Evolutionary conservation across 768 basidiomycete genomes (phyloP).

Genomic region (Leccinum olivaceopallidum): DNA sequence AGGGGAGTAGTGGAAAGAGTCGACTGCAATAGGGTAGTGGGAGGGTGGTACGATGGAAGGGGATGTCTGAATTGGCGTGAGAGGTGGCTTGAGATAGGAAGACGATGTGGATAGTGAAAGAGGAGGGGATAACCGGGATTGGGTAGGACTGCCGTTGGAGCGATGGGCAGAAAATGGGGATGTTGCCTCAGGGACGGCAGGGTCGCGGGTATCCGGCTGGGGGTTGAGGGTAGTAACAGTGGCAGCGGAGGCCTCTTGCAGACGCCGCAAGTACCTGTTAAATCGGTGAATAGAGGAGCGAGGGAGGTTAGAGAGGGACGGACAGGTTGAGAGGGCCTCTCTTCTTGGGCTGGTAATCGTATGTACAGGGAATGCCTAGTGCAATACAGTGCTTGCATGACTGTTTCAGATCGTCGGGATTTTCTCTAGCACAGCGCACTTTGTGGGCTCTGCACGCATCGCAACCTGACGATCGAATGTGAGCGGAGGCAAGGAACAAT

Average conservation of each 20-base stretch:
- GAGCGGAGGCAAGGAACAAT: slow-evolving; percentile 14
- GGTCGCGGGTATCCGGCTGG: slow-evolving; percentile 34
- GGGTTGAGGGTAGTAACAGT: slow-evolving; percentile 40
- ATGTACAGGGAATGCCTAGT: slow-evolving; percentile 82
- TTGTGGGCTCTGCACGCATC: slow-evolving; percentile 87
- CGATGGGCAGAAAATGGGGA: slow-evolving; percentile 47
- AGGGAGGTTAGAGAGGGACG: slow-evolving; percentile 24
- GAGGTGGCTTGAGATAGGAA: slow-evolving; percentile 55
- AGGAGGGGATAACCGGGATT: slow-evolving; percentile 46
- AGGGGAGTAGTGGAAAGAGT: slow-evolving; percentile 40
- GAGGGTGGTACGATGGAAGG: slow-evolving; percentile 55
- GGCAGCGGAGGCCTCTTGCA: slow-evolving; percentile 76
- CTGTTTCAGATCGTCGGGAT: slow-evolving; percentile 72
- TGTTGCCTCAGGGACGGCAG: slow-evolving; percentile 37
- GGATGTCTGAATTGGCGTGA: slow-evolving; percentile 42
- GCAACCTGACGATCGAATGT: slow-evolving; percentile 55
- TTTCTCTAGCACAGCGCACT: slow-evolving; percentile 81
- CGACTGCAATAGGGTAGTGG: slow-evolving; percentile 68
- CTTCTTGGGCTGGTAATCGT: slow-evolving; percentile 93
- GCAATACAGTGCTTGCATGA: slow-evolving; percentile 87
- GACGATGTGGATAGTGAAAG: slow-evolving; percentile 22
- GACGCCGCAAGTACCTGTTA: slow-evolving; percentile 69
- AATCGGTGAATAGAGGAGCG: background rate
- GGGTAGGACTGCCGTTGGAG: slow-evolving; percentile 47
- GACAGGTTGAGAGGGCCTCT: slow-evolving; percentile 91